Evolutionary conservation across 2,329 filamentous ascomycete species (phyloP).

Genomic region (Pseudogymnoascus sp.): DNA sequence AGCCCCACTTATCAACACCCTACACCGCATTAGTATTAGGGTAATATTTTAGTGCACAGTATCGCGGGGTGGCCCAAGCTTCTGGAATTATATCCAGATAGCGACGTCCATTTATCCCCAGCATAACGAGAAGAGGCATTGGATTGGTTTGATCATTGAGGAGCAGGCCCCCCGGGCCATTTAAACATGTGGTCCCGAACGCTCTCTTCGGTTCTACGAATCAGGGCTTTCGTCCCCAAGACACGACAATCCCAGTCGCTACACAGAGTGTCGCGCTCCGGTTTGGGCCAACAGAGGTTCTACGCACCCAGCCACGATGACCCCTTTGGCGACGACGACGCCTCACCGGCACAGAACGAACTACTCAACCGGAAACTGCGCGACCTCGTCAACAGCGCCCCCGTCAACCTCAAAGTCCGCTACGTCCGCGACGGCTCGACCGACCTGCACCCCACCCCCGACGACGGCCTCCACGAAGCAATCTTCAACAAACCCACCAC

Average conservation of each 20-base stretch:
- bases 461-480: background rate
- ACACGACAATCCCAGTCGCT: background rate
- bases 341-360: background rate
- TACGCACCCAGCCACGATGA: background rate
- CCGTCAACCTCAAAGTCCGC: background rate
- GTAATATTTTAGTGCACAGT: background rate
- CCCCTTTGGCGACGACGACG: background rate
- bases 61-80: conserved; percentile 2
- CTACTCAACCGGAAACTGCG: background rate
- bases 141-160: background rate
- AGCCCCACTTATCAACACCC: no score
- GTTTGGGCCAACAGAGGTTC: background rate
- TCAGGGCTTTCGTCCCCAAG: background rate
- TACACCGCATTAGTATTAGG: background rate
- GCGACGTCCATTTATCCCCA: background rate
- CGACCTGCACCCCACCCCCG: background rate
- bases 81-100: background rate
- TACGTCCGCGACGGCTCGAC: background rate
- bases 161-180: background rate
- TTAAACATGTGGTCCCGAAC: background rate
- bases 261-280: background rate
- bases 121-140: background rate
- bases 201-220: background rate
- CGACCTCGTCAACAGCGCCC: background rate
- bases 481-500: background rate